Evolutionary conservation across 2,329 filamentous ascomycete species (phyloP), one percentile per base, ranked within the genome.

Genomic region (Teratosphaeria destructans): DNA sequence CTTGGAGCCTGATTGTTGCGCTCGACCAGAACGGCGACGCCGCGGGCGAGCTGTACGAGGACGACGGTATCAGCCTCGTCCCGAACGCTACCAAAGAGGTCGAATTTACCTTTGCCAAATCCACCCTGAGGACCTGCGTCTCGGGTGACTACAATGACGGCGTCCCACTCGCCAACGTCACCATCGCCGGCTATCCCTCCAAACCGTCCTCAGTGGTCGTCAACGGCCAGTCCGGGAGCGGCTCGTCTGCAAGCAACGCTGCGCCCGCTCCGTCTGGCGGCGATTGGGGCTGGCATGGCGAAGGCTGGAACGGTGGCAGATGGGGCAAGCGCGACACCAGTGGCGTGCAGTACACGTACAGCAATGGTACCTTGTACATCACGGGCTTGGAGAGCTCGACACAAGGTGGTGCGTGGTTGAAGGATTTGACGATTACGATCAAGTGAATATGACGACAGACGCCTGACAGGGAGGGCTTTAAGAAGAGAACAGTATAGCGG

Each of bases 1-100:
- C 63, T 19, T 70, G 63, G 62, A 64, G 62, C n/a, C 53, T 70
- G 55, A 32, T 70, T 14, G 57, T 70, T 1, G 68, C 67, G 10
- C 63, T 68, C 14, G 60, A 62, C 52, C 64, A 67, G 1, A 66
- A 78, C 12, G 82, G 83, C 0, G 69, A 70, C 3, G 86, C 87
- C 0, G 73, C 65, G 2, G 88, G 88, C 0, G 70, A 74, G 12
- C 71, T 91, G 43, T 90, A 90, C 66, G 70, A 90, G 5, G 89
- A 92, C 66, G 89, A 93, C 65, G 88, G 89, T 1, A 85, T 86
- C 73, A 88, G 84, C 58, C 60, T 90, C 5, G 67, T 72, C 35
- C 67, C 63, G 55, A 64, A 63, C n/a, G 63, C 63, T 3, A 68
- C 67, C 3, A 68, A 67, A 61, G 62, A 62, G 49, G 55, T 69